phyloP scores from a whole-genome alignment of 345 rosid species.

The Arabidopsis suecica region DNA sequence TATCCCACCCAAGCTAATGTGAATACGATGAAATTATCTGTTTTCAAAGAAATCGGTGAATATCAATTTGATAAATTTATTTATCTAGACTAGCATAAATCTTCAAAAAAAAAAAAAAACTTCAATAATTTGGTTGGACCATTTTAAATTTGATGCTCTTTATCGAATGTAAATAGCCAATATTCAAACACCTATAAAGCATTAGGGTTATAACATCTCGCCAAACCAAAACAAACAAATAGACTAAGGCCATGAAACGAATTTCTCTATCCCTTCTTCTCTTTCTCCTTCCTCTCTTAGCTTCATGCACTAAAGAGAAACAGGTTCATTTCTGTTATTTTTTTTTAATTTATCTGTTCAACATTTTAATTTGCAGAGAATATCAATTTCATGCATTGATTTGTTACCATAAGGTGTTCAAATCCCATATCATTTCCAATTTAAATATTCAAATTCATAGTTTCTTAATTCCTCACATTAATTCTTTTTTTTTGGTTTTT shows the following conservation, averaged over 20 bases:
- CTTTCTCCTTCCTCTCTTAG: conserved; percentile 31
- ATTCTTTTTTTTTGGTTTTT: not conserved
- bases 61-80: not conserved
- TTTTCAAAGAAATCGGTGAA: not conserved
- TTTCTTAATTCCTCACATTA: conserved; percentile 3
- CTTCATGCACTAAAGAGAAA: conserved; percentile 32
- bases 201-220: conserved; percentile 4
- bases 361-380: not conserved
- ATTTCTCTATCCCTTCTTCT: not conserved
- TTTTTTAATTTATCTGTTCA: not conserved
- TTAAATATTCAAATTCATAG: not conserved
- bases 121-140: not conserved
- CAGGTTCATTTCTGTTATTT: conserved; percentile 24
- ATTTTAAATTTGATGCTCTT: not conserved
- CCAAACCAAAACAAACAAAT: not conserved
- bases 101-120: not conserved
- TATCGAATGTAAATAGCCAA: not conserved
- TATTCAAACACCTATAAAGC: not conserved
- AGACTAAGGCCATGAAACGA: conserved; percentile 18
- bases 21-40: too few relatives aligned
- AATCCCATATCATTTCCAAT: not conserved
- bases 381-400: not conserved
- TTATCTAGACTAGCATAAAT: not conserved
- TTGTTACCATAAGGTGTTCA: not conserved
- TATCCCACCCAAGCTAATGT: not conserved